These are phyloP conservation scores for Thamnidium elegans DNA, from an alignment of 192 early-diverging fungal genomes.

Conservation along the genomic window DNA sequence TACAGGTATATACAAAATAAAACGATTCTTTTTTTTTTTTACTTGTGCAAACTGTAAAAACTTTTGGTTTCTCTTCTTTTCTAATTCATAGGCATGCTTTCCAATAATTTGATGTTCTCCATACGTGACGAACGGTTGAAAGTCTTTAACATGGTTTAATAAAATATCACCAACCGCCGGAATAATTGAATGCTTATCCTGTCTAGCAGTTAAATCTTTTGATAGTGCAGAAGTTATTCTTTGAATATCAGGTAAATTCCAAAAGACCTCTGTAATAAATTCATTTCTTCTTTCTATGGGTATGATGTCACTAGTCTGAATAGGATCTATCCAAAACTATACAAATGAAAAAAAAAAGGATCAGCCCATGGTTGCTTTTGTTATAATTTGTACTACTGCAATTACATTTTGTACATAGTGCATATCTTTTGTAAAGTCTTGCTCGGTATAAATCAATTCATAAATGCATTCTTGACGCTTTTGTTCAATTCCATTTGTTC, in stretches of 20 bases:
- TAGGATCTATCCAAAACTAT: conserved; percentile 63
- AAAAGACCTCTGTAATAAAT: conserved; percentile 81
- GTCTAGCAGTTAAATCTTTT: conserved; percentile 56
- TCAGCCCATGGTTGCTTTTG: not conserved
- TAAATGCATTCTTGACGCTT: conserved; percentile 91
- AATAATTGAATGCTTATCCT: conserved; percentile 67
- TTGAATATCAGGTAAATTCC: conserved; percentile 68
- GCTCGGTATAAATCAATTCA: conserved; percentile 87
- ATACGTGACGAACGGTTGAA: conserved; percentile 82
- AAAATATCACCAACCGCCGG: conserved; percentile 85
- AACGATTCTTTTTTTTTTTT: conserved; percentile 11
- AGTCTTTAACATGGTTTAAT: conserved; percentile 61
- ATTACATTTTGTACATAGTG: conserved; percentile 70
- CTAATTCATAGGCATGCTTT: conserved; percentile 78
- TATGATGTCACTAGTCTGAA: conserved; percentile 66
- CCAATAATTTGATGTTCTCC: conserved; percentile 82
- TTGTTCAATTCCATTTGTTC: conserved; percentile 69
- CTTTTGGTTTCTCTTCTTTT: conserved; percentile 59
- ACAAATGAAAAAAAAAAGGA: not conserved
- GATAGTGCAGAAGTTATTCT: conserved; percentile 59
- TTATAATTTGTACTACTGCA: not conserved
- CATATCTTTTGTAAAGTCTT: conserved; percentile 85
- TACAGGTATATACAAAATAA: conserved; percentile 54
- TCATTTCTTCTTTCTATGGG: conserved; percentile 56
- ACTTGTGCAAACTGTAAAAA: conserved; percentile 73